Evolutionary conservation across 192 early-diverging fungal genomes (phyloP), one percentile per base, ranked within the genome.

Genomic region (Backusella australiensis): DNA sequence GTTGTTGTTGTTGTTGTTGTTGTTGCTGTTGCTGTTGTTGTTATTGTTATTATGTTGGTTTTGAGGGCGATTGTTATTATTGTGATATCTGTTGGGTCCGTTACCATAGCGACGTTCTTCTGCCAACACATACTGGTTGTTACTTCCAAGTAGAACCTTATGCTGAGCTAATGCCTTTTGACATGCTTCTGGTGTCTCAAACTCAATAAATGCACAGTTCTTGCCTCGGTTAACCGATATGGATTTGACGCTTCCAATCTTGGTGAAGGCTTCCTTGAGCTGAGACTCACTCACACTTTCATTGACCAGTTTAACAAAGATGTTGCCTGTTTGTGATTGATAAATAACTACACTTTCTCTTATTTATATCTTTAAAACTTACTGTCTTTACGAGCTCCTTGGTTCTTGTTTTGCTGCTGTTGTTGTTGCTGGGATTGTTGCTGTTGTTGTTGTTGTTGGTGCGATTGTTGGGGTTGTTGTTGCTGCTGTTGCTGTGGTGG

Each of bases 201-300:
- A 83, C 32, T 86, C 85, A 52, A 86, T 68, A 66, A 83, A 86
- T 8, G 85, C 85, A 67, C 82, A 83, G 21, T 77, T 77, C 76
- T 46, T 80, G 38, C 1, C 1, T 39, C 41, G 38, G 29, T 39
- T 41, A n/a, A 73, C 41, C 19, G 70, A 78, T 0, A 82, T 34
- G 1, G 71, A 49, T 17, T 78, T 71, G 32, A 83, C 76, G 35
- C 67, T 74, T 26, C 82, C 85, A 80, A 82, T 80, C 39, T 59
- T 74, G 35, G 68, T 71, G 49, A 86, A 84, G 3, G 78, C 85
- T 3, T 86, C 80, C 34, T 84, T 59, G 21, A 86, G 77, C 67
- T 80, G 81, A 32, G 32, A 39, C 4, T 83, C 81, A n/a, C 77
- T 81, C 14, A 82, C 70, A 38, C 14, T 71, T 44, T 81, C 76